Conservation (phyloP, 148 eudicot species). For the Selenicereus undatus region DNA sequence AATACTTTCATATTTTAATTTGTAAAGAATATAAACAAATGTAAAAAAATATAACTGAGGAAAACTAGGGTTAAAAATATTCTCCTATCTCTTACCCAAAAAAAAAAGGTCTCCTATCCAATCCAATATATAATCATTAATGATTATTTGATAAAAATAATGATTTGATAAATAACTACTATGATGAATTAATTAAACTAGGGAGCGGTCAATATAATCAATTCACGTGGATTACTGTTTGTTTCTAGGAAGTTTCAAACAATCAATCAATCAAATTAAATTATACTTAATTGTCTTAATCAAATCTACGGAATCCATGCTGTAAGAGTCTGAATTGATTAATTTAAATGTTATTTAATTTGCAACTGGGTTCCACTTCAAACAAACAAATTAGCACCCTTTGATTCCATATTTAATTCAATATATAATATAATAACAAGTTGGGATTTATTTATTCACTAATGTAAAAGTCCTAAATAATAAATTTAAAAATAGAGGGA, state of each 20-base stretch:
- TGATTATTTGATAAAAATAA: background rate
- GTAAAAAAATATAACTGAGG: no score
- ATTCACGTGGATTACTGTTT: constrained; percentile 23
- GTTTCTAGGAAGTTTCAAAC: constrained; percentile 9
- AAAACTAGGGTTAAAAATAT: no score
- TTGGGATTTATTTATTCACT: constrained; percentile 10
- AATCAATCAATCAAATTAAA: constrained; percentile 3
- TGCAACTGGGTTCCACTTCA: constrained; percentile 1
- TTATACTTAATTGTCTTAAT: constrained; percentile 14
- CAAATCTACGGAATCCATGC: constrained; percentile 27
- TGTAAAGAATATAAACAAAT: no score
- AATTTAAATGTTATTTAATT: constrained; percentile 3
- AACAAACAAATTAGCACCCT: constrained; percentile 17
- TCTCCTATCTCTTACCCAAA: background rate
- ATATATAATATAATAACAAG: constrained; percentile 14
- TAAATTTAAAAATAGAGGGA: background rate
- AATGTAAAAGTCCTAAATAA: background rate
- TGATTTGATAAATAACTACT: no score
- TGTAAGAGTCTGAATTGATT: constrained; percentile 15
- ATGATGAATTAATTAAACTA: background rate
- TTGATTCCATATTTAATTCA: constrained; percentile 10
- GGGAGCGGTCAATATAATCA: background rate
- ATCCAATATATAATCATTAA: background rate
- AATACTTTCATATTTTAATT: no score
- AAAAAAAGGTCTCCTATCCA: background rate